Base-by-base conservation (phyloP, 768 basidiomycete genomes). In the Saitozyma sp. region DNA sequence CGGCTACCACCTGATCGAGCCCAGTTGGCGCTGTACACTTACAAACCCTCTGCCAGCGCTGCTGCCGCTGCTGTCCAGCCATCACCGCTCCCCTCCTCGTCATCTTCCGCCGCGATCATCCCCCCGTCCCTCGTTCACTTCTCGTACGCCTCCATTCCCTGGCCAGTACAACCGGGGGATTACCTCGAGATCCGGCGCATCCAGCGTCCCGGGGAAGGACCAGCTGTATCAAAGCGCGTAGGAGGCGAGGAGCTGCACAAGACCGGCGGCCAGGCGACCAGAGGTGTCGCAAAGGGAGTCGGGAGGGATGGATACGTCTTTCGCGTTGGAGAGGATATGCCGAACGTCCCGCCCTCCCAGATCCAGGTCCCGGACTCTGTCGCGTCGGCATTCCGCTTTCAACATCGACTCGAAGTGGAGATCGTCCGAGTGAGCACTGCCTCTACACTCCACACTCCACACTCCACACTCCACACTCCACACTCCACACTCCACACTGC, bases 171-270 rank as follows among this genome's bases (percentile, higher is more conserved):
- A 54, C 61, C 67, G 1, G 74, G 71, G 3, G 74, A 75, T n/a
- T 75, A 75, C 52, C 67, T 72, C 38, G 74, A 75, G 56, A 70
- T 75, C 6, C 58, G 74, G 13, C 64, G 70, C 29, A 63, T 67
- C 17, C 54, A 63, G 40, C 54, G 58, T 9, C 50, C 62, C 9
- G 20, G 52, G 16, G 20, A 52, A 11, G n/a, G 29, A 5, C 46
- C 63, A 17, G 16, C 38, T 9, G 50, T 50, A 9, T 59, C 3
- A 43, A 50, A 20, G 41, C 46, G 49, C n/a, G 37, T 37, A 13
- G 61, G 61, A n/a, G 87, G 67, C 87, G 87, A 49, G 90, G 82
- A 84, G 61, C 83, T 89, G 50, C 73, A 81, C 51, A 89, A 86
- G 68, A 45, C 65, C 4, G 67, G 64, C n/a, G 70, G 70, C 14